A percentile compares a stretch with the other conserved stretches of the same genome.
These are phyloP conservation scores for Vaccinium corymbosum DNA, from an alignment of 148 eudicot genomes.

Conservation along the genomic window DNA sequence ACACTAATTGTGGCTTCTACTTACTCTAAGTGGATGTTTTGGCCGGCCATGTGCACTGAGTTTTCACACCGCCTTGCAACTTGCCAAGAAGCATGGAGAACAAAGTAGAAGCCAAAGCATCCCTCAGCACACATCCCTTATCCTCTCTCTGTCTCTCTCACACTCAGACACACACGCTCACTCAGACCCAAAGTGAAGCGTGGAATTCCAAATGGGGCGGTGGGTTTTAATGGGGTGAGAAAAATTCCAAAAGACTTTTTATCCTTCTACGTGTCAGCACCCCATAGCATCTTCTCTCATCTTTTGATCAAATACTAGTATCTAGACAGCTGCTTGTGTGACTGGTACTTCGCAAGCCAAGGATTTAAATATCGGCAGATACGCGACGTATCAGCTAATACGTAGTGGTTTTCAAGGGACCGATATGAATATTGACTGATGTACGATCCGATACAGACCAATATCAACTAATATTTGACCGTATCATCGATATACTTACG, in stretches of 20 bases:
- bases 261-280: neutral
- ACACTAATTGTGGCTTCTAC: too few relatives aligned
- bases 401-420: too few relatives aligned
- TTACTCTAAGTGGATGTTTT: too few relatives aligned
- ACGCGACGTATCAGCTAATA: too few relatives aligned
- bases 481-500: too few relatives aligned
- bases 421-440: too few relatives aligned
- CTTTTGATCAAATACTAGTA: too few relatives aligned
- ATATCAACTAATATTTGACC: too few relatives aligned
- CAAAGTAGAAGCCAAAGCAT: neutral
- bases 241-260: neutral
- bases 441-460: too few relatives aligned
- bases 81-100: constrained; percentile 1
- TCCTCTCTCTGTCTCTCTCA: neutral
- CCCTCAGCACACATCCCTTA: neutral
- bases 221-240: neutral
- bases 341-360: too few relatives aligned
- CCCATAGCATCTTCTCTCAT: neutral
- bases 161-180: neutral
- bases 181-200: neutral
- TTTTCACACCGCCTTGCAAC: neutral
- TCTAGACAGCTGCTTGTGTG: too few relatives aligned
- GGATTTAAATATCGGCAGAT: too few relatives aligned
- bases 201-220: neutral
- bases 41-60: neutral